A percentile compares a stretch with the other conserved stretches of the same genome.
phyloP scores from a whole-genome alignment of 352 stramenopile species.

The Globisporangium cederbergense region DNA sequence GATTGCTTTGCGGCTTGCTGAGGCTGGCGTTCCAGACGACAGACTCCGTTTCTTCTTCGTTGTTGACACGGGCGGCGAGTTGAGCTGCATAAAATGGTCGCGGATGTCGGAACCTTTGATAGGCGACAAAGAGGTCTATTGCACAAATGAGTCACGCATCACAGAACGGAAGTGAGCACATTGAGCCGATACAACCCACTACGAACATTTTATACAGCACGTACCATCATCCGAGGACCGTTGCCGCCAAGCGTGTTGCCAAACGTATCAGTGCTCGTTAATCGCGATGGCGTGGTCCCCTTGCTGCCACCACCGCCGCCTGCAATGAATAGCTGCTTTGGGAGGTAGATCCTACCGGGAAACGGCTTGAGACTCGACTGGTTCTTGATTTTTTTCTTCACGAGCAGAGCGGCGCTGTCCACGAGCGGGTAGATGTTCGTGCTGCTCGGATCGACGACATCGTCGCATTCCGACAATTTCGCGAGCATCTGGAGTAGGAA shows the following conservation, averaged over 20 bases:
- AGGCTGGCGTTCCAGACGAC: slow-evolving; percentile 12
- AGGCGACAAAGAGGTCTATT: slow-evolving; percentile 65
- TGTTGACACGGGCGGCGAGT: slow-evolving; percentile 48
- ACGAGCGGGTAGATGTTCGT: slow-evolving; percentile 63
- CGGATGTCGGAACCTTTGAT: slow-evolving; percentile 61
- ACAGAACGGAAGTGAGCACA: slow-evolving; percentile 14
- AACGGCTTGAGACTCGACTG: slow-evolving; percentile 82
- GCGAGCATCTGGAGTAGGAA: slow-evolving; percentile 83
- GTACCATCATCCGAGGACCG: slow-evolving; percentile 43
- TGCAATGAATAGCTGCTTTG: slow-evolving; percentile 56
- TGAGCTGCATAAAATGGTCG: slow-evolving; percentile 58
- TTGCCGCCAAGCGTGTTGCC: background rate
- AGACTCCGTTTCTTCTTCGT: slow-evolving; percentile 40
- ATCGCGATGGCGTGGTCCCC: background rate
- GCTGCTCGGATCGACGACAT: slow-evolving; percentile 36
- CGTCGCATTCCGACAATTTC: slow-evolving; percentile 72
- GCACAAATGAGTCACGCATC: slow-evolving; percentile 7
- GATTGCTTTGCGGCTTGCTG: slow-evolving; percentile 7
- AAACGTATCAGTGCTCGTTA: background rate
- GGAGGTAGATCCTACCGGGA: slow-evolving; percentile 79
- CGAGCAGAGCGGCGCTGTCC: slow-evolving; percentile 43
- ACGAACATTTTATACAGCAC: slow-evolving; percentile 15
- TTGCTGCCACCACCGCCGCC: slow-evolving; percentile 13
- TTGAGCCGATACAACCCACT: background rate
- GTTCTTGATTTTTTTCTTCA: slow-evolving; percentile 86